Conservation (phyloP, 768 basidiomycete genomes). For the Tricholoma sp. region DNA sequence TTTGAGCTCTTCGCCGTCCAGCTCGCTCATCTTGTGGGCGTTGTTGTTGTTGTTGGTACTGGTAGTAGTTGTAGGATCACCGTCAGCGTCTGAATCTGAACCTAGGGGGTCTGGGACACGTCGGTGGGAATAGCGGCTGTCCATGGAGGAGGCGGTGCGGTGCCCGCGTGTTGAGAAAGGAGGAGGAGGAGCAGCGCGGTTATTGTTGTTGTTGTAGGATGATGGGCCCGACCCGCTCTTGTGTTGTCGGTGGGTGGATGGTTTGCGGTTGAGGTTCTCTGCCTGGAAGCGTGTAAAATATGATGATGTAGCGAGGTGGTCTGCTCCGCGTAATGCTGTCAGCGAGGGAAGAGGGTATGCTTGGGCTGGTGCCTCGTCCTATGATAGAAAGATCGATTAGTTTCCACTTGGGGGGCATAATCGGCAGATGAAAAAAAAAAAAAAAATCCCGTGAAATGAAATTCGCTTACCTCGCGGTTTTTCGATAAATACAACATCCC, state of each 20-base stretch:
- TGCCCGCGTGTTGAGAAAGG: not conserved
- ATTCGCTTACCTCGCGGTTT: constrained; percentile 39
- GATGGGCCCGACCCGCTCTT: not conserved
- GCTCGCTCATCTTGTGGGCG: not conserved
- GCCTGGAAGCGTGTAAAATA: not conserved
- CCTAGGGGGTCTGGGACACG: not conserved
- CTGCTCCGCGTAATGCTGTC: constrained; percentile 37
- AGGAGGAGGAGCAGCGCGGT: not conserved
- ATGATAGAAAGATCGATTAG: not conserved
- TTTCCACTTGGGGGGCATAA: too few species aligned
- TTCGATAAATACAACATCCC: constrained; percentile 52
- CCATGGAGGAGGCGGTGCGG: not conserved
- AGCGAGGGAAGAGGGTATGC: constrained; percentile 36
- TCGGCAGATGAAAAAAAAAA: not conserved
- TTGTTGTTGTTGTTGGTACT: too few species aligned
- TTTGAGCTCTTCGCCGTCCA: not conserved
- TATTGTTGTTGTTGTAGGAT: too few species aligned
- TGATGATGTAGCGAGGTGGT: constrained; percentile 28
- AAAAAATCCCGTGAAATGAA: constrained; percentile 8
- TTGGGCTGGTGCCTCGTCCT: constrained; percentile 38
- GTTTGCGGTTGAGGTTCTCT: not conserved
- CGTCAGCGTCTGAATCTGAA: not conserved
- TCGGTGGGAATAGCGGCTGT: not conserved
- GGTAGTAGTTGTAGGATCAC: too few species aligned
- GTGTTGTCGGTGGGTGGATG: not conserved